Base-by-base conservation (phyloP, 2,329 filamentous ascomycete species). In the Scedosporium aurantiacum region DNA sequence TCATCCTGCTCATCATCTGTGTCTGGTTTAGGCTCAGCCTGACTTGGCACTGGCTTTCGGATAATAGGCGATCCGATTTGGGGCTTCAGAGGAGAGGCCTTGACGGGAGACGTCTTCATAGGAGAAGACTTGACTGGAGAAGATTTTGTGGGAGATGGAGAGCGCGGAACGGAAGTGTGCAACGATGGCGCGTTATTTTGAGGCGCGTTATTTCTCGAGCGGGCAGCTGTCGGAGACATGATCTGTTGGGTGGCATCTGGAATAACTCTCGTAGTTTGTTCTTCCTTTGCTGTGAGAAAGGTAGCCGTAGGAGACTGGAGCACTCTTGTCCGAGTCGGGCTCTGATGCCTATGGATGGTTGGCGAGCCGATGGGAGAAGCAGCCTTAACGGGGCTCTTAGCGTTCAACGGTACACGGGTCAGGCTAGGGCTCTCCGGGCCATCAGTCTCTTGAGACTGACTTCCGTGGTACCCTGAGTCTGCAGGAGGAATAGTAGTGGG, bases 381-480 rank as follows among this genome's bases (percentile, higher is more conserved):
- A 56, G 37, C 43, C 10, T 61, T 41, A 37, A 23, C 27, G 8
- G 61, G 52, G 23, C 32, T 57, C 8, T 37, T 18, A 2, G 54
- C n/a, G 14, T 55, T 28, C 16, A 45, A 28, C 37, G n/a, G 47
- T 16, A 45, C n/a, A 32, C 47, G 61, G 18, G 56, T 27, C 23
- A 59, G 47, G 21, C 23, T 45, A 27, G 54, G 57, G 57, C 56
- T 47, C 27, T 2, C 28, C 27, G n/a, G 43, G 16, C 21, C 60
- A 18, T 28, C 56, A 28, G 43, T 28, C 27, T 63, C 56, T 52
- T 64, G 62, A n/a, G 55, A 61, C 66, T 86, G 84, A 67, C 85
- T 88, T 56, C 86, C 87, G 73, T 89, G 84, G 67, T 90, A 90
- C 28, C 88, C 87, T 40, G 88, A 90, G 67, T 90, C 87, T 1